Evolutionary conservation across 805 yeast genomes (phyloP).

Genomic region (Candida khao-thaluensis): DNA sequence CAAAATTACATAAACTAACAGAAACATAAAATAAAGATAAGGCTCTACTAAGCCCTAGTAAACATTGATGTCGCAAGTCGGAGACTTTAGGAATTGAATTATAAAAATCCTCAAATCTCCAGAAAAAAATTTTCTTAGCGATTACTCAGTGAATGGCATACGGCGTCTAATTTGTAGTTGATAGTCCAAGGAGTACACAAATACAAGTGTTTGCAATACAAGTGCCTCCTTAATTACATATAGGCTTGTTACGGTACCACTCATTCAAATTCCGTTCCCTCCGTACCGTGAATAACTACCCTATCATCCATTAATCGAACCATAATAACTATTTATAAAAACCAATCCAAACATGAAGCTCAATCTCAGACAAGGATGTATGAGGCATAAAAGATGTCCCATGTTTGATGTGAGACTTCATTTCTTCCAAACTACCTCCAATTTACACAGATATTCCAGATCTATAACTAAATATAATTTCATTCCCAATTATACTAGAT

Average conservation of each 20-base stretch:
- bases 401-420: slow-evolving; percentile 4
- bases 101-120: slow-evolving; percentile 2
- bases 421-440: slow-evolving; percentile 16
- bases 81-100: slow-evolving; percentile 1
- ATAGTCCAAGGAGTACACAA: too few species aligned
- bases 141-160: slow-evolving; percentile 3
- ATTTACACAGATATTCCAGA: slow-evolving; percentile 8
- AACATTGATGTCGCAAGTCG: slow-evolving; percentile 3
- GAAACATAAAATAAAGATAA: too few species aligned
- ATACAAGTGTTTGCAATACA: too few species aligned
- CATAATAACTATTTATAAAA: too few species aligned
- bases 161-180: too few species aligned
- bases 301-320: too few species aligned
- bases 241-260: too few species aligned
- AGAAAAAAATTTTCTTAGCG: slow-evolving; percentile 2
- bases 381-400: slow-evolving; percentile 6
- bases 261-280: too few species aligned
- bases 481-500: slow-evolving; percentile 11
- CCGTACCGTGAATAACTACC: too few species aligned
- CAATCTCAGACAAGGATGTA: neutral
- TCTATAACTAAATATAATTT: slow-evolving; percentile 12
- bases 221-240: too few species aligned
- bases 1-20: too few species aligned
- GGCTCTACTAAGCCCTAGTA: neutral
- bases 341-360: too few species aligned